Evolutionary conservation across 305 asterid species (phyloP).

Genomic region (Ajuga reptans): DNA sequence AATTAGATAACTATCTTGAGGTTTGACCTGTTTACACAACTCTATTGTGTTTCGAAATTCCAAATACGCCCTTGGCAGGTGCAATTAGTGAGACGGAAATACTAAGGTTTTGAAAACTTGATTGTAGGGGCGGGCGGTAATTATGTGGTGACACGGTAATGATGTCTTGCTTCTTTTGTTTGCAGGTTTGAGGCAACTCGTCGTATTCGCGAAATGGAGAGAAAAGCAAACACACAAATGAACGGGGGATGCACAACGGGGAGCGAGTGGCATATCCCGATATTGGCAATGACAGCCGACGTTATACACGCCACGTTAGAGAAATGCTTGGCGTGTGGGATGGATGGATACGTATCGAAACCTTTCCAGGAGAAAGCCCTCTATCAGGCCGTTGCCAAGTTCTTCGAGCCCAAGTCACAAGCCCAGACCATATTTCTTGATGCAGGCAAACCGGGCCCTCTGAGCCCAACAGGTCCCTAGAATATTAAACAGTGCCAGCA

Average conservation of each 20-base stretch:
- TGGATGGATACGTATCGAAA: slow-evolving; percentile 86
- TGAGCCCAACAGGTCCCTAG: background rate
- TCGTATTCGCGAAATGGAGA: slow-evolving; percentile 64
- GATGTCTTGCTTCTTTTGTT: background rate
- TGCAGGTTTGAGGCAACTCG: slow-evolving; percentile 81
- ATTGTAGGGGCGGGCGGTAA: too few species aligned
- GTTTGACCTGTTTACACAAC: too few species aligned
- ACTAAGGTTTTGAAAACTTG: too few species aligned
- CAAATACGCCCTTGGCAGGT: background rate
- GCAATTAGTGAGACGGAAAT: background rate
- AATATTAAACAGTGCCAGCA: slow-evolving; percentile 20
- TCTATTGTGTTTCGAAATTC: too few species aligned
- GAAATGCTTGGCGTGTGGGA: slow-evolving; percentile 58
- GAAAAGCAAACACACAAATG: slow-evolving; percentile 32
- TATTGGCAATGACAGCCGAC: slow-evolving; percentile 93
- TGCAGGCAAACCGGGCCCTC: background rate
- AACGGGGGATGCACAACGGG: slow-evolving; percentile 23
- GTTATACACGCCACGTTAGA: slow-evolving; percentile 76
- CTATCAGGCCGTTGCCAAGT: slow-evolving; percentile 65
- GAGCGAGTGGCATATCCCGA: slow-evolving; percentile 57
- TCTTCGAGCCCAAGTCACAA: slow-evolving; percentile 44
- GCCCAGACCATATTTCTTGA: slow-evolving; percentile 1
- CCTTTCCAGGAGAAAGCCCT: slow-evolving; percentile 81
- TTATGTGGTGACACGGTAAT: background rate
- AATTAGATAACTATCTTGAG: too few species aligned